Base-by-base conservation (phyloP, 2,329 filamentous ascomycete genomes). In the Penicillium corylophilum region DNA sequence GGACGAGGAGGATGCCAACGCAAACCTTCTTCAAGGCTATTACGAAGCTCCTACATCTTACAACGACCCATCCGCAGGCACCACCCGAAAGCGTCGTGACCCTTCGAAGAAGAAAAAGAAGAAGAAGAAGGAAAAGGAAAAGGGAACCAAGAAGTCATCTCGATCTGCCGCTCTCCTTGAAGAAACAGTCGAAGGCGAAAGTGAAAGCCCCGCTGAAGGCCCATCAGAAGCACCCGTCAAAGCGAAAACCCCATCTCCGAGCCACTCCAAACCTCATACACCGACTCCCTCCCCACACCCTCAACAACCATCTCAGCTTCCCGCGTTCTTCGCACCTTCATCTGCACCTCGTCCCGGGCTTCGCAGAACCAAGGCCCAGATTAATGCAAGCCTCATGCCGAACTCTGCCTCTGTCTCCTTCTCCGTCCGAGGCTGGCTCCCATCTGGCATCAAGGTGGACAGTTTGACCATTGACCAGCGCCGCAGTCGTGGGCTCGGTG, bases 401-500 rank as follows among this genome's bases (percentile, higher is more conserved):
- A 88, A 82, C 57, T 90, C 88, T 35, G 87, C 87, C 4, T 82
- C 85, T 2, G 82, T 90, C 51, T 90, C 87, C 3, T 79, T 79
- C 61, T 73, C 72, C 26, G 80, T 85, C 40, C 82, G 83, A 55
- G 84, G 84, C 2, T 86, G 83, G 83, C 67, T 87, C 35, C 79
- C 84, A 0, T 86, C 83, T 58, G 84, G 84, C 3, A 78, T 87
- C 61, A 82, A 78, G 54, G 84, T 87, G 1, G 83, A 86, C 47
- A 81, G 79, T 59, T 65, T 87, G 55, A 76, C 77, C n/a, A 72
- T 87, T 13, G 83, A 86, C 68, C 78, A 83, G n/a, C 86, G 89
- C 69, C 91, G 87, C 74, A 95, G 90, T 71, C 83, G 87, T 51
- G 94, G 94, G 0, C 65, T 99, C 41, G 90, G 90, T 0, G 90